These are phyloP conservation scores for Inga leiocalycina DNA, from an alignment of 306 rosid species.

Conservation along the genomic window DNA sequence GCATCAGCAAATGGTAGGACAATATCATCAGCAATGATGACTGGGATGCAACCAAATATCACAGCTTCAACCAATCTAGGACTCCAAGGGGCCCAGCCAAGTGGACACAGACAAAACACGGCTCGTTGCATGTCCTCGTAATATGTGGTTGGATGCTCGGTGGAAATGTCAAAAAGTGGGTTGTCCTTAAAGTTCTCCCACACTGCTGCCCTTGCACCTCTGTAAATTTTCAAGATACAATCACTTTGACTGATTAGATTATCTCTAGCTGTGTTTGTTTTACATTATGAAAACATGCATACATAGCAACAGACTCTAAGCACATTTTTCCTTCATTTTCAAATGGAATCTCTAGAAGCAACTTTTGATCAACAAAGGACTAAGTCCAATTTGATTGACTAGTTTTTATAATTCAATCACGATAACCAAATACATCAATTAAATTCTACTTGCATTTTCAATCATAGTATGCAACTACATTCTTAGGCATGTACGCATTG, in stretches of 20 bases:
- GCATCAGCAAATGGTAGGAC: slow-evolving; percentile 97
- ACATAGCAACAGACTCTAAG: slow-evolving; percentile 7
- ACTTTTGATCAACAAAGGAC: slow-evolving; percentile 13
- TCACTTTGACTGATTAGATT: slow-evolving; percentile 32
- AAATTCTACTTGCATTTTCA: slow-evolving; percentile 20
- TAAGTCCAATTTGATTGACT: slow-evolving; percentile 9
- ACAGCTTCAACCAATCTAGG: slow-evolving; percentile 96
- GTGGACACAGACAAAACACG: slow-evolving; percentile 92
- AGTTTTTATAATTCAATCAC: slow-evolving; percentile 21
- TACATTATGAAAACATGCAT: slow-evolving; percentile 14
- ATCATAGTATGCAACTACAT: slow-evolving; percentile 1
- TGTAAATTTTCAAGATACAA: slow-evolving; percentile 36
- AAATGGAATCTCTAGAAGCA: not conserved
- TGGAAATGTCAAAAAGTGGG: slow-evolving; percentile 91
- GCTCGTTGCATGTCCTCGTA: slow-evolving; percentile 99
- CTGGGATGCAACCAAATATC: slow-evolving; percentile 96
- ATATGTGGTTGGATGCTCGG: slow-evolving; percentile 91
- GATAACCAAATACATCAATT: slow-evolving; percentile 10
- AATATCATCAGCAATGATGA: slow-evolving; percentile 93
- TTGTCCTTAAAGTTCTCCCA: slow-evolving; percentile 98
- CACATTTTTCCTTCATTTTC: slow-evolving; percentile 13
- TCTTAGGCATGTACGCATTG: slow-evolving; percentile 12
- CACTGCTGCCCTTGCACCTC: slow-evolving; percentile 94
- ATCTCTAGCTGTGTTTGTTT: slow-evolving; percentile 8
- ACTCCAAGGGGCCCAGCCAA: slow-evolving; percentile 99